phyloP scores from a whole-genome alignment of 2,329 filamentous ascomycete genomes.

The Colletotrichum tabaci region DNA sequence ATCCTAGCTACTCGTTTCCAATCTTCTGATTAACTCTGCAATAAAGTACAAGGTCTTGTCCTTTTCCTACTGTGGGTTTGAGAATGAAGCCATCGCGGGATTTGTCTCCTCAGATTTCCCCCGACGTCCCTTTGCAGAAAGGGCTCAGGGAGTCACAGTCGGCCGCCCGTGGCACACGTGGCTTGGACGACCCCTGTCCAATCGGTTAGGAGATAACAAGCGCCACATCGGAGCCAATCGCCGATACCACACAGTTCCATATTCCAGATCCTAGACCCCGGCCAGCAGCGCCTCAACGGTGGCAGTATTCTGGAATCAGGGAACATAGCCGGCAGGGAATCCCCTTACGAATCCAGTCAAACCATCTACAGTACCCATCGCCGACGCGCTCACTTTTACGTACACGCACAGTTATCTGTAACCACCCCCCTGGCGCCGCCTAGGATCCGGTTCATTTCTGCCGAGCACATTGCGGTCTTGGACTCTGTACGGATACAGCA shows the following conservation, averaged over 20 bases:
- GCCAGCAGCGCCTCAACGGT: neutral
- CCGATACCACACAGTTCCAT: conserved; percentile 7
- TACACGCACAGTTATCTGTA: neutral
- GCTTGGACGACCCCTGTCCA: neutral
- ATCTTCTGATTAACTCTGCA: neutral
- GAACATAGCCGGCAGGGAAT: neutral
- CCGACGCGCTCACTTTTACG: neutral
- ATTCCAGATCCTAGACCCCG: neutral
- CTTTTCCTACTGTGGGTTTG: neutral
- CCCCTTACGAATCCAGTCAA: conserved; percentile 2
- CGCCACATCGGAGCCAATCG: conserved; percentile 30
- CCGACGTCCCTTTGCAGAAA: neutral
- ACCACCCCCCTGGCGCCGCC: neutral
- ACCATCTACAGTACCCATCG: neutral
- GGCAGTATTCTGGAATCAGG: neutral
- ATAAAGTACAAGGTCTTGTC: neutral
- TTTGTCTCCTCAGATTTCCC: neutral
- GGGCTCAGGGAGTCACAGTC: neutral
- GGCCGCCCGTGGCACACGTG: conserved; percentile 18
- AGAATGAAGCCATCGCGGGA: conserved; percentile 12
- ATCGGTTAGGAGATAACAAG: conserved; percentile 16
- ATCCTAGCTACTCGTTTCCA: too few species aligned
- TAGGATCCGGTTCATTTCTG: neutral
- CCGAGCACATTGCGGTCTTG: too few species aligned
- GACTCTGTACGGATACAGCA: neutral